Evolutionary conservation across 371 early-diverging fungal genomes (phyloP), one percentile per base, ranked within the genome.

Genomic region (Capillidium heterosporum): DNA sequence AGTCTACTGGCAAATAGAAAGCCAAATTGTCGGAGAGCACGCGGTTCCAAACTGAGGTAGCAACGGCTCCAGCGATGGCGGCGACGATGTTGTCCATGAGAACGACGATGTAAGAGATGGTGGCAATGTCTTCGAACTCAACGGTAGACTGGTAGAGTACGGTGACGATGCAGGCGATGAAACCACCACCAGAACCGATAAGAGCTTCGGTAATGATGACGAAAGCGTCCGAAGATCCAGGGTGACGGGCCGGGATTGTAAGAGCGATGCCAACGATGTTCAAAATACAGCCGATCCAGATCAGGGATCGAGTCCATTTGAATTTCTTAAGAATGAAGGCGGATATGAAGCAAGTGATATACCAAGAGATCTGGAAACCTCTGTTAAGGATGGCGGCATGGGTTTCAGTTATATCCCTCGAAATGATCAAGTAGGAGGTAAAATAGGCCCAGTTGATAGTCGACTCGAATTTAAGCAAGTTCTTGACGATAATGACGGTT

Each of bases 201-300:
- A 43, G n/a, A n/a, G 43, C 43, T 43, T 43, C 43, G n/a, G 43
- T 19, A 10, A 19, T 43, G 43, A 43, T 21, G 4, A 43, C 21
- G 5, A 43, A 43, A 11, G n/a, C 43, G 11, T 43, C 43, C 13
- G 11, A 19, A 43, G 43, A n/a, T 7, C 3, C 4, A 43, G 43
- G 67, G 27, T 56, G 56, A 48, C 72, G 69, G 41, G 72, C 65
- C 43, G 69, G 70, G 35, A 71, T 69, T 68, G 69, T 71, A 19
- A 69, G 57, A 29, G 67, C 67, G 27, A 67, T 61, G 56, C 68
- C 68, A 2, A 65, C 40, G 2, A 71, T 61, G 19, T 58, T 48
- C 42, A 58, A 28, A 40, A 48, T 26, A 48, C 47, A 39, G 39
- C 51, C 58, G 24, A 58, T 24, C 51, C 58, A 58, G n/a, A 50